These are phyloP conservation scores for Syncephalastrum monosporum DNA, from an alignment of 371 early-diverging fungal species.

Conservation along the genomic window DNA sequence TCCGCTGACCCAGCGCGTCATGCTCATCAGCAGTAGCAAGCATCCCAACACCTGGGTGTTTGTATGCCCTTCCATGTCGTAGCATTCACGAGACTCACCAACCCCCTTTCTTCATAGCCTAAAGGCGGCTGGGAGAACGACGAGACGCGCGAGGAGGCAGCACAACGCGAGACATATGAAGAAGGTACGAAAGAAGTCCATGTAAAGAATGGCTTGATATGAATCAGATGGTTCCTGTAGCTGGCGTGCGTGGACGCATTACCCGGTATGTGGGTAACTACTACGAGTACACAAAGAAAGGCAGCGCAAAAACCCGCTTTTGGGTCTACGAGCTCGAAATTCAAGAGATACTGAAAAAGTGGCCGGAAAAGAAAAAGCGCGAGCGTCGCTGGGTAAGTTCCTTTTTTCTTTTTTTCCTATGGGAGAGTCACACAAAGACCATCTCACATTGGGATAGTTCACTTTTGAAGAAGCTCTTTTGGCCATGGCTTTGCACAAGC, in stretches of 20 bases:
- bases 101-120: conserved; percentile 31
- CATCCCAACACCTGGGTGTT: conserved; percentile 58
- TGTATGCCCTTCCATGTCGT: conserved; percentile 16
- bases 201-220: not conserved
- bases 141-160: conserved; percentile 58
- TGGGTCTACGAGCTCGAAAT: conserved; percentile 61
- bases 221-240: conserved; percentile 20
- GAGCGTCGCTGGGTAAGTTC: conserved; percentile 56
- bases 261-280: conserved; percentile 45
- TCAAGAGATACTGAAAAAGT: conserved; percentile 41
- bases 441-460: conserved; percentile 33
- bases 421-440: not conserved
- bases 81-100: not conserved
- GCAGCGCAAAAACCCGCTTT: conserved; percentile 47
- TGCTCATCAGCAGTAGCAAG: conserved; percentile 58
- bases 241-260: conserved; percentile 50
- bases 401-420: not conserved
- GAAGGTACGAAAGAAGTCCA: conserved; percentile 21
- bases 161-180: conserved; percentile 63
- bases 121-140: conserved; percentile 73
- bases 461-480: conserved; percentile 54
- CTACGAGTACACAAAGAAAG: conserved; percentile 43
- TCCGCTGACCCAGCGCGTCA: conserved; percentile 43
- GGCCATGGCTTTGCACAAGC: conserved; percentile 39
- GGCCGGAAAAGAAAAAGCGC: conserved; percentile 58